These are phyloP conservation scores for Nemania abortiva DNA, from an alignment of 2,329 filamentous ascomycete genomes.

Conservation along the genomic window DNA sequence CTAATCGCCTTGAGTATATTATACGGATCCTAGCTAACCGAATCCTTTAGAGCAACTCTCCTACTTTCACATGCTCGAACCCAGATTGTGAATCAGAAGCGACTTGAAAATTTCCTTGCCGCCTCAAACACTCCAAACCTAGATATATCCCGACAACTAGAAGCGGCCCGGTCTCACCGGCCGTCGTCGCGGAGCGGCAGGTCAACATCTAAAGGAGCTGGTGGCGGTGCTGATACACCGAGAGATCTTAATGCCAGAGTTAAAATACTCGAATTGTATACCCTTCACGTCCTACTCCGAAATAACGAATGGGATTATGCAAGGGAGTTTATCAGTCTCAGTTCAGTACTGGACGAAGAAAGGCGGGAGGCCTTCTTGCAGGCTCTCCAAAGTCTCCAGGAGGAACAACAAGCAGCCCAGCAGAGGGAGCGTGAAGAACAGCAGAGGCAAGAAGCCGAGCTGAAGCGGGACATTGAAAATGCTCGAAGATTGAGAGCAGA, in stretches of 20 bases:
- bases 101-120: slow-evolving; percentile 89
- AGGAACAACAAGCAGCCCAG: slow-evolving; percentile 83
- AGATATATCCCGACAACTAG: slow-evolving; percentile 75
- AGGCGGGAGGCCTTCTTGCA: slow-evolving; percentile 88
- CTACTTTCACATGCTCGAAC: slow-evolving; percentile 89
- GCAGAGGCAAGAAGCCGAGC: slow-evolving; percentile 67
- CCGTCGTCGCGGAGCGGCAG: slow-evolving; percentile 45
- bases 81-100: slow-evolving; percentile 86
- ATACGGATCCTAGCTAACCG: slow-evolving; percentile 18
- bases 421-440: slow-evolving; percentile 71
- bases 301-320: slow-evolving; percentile 98
- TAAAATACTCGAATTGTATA: slow-evolving; percentile 95
- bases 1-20: not conserved
- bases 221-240: slow-evolving; percentile 81
- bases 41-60: slow-evolving; percentile 78
- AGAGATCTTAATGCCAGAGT: slow-evolving; percentile 86
- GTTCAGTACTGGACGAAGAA: slow-evolving; percentile 91
- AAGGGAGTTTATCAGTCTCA: slow-evolving; percentile 87
- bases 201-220: slow-evolving; percentile 60
- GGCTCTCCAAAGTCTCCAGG: slow-evolving; percentile 83
- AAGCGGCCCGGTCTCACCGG: slow-evolving; percentile 56
- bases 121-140: slow-evolving; percentile 79
- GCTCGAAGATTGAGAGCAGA: slow-evolving; percentile 66
- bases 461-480: slow-evolving; percentile 69
- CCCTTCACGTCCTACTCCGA: slow-evolving; percentile 90